A percentile compares a stretch with the other conserved stretches of the same genome.
These are phyloP conservation scores for Xylaria arbuscula DNA, from an alignment of 2,329 filamentous ascomycete genomes.

Conservation along the genomic window DNA sequence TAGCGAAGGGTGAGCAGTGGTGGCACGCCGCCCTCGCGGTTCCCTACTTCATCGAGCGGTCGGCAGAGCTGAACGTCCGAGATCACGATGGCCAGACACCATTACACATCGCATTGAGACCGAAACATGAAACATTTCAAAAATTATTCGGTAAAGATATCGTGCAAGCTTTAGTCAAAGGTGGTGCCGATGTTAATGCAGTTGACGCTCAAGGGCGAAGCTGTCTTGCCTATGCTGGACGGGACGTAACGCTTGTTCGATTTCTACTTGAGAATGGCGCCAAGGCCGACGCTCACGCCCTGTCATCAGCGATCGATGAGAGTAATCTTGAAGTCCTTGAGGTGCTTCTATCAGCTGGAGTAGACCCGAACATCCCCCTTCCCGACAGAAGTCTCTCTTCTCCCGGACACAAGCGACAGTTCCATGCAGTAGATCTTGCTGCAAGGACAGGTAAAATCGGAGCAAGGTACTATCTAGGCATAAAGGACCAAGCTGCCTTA, in stretches of 20 bases:
- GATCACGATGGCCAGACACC: constrained; percentile 16
- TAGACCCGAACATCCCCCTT: constrained; percentile 18
- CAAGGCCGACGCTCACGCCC: constrained; percentile 4
- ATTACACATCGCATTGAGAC: constrained; percentile 16
- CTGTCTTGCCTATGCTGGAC: constrained; percentile 23
- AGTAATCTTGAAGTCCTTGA: constrained; percentile 5
- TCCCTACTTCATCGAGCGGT: constrained; percentile 25
- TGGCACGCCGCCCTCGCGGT: constrained; percentile 28
- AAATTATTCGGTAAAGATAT: constrained; percentile 7
- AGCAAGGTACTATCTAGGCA: neutral
- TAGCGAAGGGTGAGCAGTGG: constrained; percentile 22
- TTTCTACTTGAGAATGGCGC: constrained; percentile 21
- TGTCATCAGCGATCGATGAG: constrained; percentile 7
- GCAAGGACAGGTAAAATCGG: neutral
- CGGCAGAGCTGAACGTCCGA: constrained; percentile 19
- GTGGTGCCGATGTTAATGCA: constrained; percentile 24
- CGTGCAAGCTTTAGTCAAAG: constrained; percentile 18
- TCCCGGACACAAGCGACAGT: neutral
- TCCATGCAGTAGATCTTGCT: constrained; percentile 1
- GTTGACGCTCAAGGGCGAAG: constrained; percentile 17
- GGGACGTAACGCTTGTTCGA: neutral
- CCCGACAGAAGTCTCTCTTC: neutral
- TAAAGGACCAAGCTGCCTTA: neutral
- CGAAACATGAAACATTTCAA: neutral
- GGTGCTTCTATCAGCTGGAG: constrained; percentile 18